Conservation (phyloP, 768 basidiomycete genomes). For the Baorangia bicolor region DNA sequence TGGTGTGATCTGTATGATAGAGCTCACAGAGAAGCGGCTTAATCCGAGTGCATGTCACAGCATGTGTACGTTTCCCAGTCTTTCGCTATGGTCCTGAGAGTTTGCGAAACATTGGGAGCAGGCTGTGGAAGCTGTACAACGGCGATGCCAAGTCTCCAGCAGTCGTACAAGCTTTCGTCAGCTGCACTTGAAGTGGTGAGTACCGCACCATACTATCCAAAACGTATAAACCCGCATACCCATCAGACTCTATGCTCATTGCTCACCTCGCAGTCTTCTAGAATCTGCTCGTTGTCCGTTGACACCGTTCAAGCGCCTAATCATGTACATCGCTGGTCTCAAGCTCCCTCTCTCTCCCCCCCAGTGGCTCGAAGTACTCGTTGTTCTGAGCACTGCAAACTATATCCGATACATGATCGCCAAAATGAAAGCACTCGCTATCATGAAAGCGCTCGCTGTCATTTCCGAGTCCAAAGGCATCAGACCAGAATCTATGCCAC, state of each 20-base stretch:
- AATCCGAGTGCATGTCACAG: neutral
- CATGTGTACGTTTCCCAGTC: neutral
- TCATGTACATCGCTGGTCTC: conserved; percentile 21
- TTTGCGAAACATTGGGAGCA: too few species aligned
- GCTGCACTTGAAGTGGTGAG: neutral
- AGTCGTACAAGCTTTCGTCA: neutral
- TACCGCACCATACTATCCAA: conserved; percentile 2
- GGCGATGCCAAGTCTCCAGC: too few species aligned
- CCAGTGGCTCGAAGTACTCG: conserved; percentile 14
- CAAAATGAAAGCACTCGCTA: neutral
- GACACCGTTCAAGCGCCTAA: neutral
- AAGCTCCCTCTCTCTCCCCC: neutral
- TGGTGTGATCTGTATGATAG: too few species aligned
- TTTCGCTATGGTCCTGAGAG: neutral
- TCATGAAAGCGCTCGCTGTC: neutral
- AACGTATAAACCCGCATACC: neutral
- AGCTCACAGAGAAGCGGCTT: too few species aligned
- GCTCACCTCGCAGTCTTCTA: too few species aligned
- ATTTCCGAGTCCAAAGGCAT: conserved; percentile 12
- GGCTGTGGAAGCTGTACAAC: too few species aligned
- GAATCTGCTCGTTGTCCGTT: neutral
- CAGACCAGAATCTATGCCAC: conserved; percentile 11
- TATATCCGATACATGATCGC: neutral
- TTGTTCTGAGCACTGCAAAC: conserved; percentile 13
- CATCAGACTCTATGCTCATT: neutral